These are phyloP conservation scores for Sporisorium graminicola DNA, from an alignment of 1,284 basidiomycete genomes.

Conservation along the genomic window DNA sequence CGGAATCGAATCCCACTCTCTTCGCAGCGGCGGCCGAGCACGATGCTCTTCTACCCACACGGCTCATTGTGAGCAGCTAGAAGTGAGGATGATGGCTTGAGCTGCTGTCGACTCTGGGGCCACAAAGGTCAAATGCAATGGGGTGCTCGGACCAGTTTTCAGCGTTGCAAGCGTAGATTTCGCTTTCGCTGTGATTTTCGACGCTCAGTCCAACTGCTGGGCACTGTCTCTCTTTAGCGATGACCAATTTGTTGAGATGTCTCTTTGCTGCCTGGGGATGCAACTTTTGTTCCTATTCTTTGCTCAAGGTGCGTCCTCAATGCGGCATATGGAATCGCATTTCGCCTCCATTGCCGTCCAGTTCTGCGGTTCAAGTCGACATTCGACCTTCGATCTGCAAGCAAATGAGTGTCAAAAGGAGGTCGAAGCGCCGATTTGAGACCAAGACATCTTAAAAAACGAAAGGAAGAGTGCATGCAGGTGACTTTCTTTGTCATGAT, in stretches of 20 bases:
- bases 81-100: conserved; percentile 4
- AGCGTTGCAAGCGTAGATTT: conserved; percentile 7
- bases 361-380: not conserved
- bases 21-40: not conserved
- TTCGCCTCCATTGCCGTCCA: not conserved
- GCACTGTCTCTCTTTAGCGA: not conserved
- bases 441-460: not conserved
- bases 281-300: not conserved
- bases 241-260: conserved; percentile 6
- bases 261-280: not conserved
- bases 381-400: not conserved
- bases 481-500: not conserved
- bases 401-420: no score
- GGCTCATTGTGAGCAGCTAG: not conserved
- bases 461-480: not conserved
- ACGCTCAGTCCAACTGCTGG: not conserved
- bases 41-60: not conserved
- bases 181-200: not conserved
- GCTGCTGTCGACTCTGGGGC: not conserved
- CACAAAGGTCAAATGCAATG: not conserved
- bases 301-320: not conserved
- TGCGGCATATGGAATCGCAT: not conserved
- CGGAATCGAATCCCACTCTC: not conserved
- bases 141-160: conserved; percentile 14
- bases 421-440: not conserved